Conservation (phyloP, 148 eudicot genomes). For the Hydrangea macrophylla region DNA sequence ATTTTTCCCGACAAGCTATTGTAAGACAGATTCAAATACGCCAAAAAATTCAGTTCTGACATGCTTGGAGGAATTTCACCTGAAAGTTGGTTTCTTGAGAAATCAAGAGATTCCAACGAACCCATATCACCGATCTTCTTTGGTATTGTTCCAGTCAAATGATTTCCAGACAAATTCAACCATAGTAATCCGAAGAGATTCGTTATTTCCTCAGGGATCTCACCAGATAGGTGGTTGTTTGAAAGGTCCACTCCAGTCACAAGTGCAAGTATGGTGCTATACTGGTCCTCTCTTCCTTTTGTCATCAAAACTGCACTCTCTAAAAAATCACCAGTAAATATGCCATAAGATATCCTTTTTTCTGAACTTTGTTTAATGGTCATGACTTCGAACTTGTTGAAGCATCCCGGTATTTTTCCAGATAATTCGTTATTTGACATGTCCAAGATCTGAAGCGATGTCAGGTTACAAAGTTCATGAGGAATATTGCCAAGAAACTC, state of each 20-base stretch:
- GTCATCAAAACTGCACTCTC: neutral
- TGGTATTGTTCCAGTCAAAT: neutral
- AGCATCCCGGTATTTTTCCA: neutral
- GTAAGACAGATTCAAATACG: neutral
- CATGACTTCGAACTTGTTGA: neutral
- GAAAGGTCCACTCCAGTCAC: neutral
- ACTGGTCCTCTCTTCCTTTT: neutral
- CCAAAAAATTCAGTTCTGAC: neutral
- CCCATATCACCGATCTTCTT: neutral
- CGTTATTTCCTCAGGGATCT: neutral
- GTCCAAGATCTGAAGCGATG: neutral
- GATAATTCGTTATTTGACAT: neutral
- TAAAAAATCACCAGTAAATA: neutral
- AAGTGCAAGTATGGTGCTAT: neutral
- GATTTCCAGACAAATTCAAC: neutral
- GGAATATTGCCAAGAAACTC: neutral
- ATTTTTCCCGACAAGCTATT: neutral
- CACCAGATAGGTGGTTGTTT: neutral
- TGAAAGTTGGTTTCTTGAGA: neutral
- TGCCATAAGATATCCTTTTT: neutral
- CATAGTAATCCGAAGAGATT: neutral
- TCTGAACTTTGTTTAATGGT: neutral
- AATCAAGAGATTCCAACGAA: neutral
- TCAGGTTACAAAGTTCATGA: neutral
- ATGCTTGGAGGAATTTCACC: neutral